Evolutionary conservation across 2,329 filamentous ascomycete species (phyloP).

Genomic region (Epichloe sylvatica): DNA sequence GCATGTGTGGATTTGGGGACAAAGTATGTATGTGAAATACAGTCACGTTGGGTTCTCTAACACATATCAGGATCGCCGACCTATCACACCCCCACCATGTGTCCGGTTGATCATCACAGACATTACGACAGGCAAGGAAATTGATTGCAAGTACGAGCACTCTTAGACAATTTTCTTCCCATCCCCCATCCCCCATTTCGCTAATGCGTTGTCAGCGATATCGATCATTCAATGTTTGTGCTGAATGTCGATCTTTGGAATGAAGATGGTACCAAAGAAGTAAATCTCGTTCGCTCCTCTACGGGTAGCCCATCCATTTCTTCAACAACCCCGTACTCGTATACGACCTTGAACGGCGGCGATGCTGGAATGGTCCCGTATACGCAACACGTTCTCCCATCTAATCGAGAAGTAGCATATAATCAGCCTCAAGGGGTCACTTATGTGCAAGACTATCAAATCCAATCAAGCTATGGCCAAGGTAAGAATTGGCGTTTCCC

Average conservation of each 20-base stretch:
- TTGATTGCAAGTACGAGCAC: conserved; percentile 61
- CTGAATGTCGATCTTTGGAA: conserved; percentile 56
- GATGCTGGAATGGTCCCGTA: conserved; percentile 16
- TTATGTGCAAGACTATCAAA: conserved; percentile 22
- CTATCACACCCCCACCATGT: conserved; percentile 91
- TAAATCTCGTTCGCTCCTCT: conserved; percentile 50
- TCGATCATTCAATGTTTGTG: conserved; percentile 32
- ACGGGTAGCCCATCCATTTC: conserved; percentile 64
- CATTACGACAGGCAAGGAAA: conserved; percentile 58
- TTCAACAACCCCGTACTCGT: conserved; percentile 66
- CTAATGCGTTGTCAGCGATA: conserved; percentile 15
- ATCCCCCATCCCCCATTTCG: not conserved
- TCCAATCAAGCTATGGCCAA: conserved; percentile 18
- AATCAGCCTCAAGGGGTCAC: conserved; percentile 14
- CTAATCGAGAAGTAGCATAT: conserved; percentile 24
- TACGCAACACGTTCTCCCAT: conserved; percentile 22
- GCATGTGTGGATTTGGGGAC: conserved; percentile 98
- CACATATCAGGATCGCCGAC: conserved; percentile 61
- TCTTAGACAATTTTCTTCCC: not conserved
- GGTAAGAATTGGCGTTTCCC: conserved; percentile 12
- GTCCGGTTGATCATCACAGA: conserved; percentile 73
- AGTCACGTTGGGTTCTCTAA: not conserved
- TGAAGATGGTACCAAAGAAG: conserved; percentile 49
- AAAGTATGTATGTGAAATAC: conserved; percentile 44
- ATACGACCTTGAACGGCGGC: conserved; percentile 33